A percentile compares a stretch with the other conserved stretches of the same genome.
phyloP scores from a whole-genome alignment of 73 alveolate species.

The Paramecium caudatum region DNA sequence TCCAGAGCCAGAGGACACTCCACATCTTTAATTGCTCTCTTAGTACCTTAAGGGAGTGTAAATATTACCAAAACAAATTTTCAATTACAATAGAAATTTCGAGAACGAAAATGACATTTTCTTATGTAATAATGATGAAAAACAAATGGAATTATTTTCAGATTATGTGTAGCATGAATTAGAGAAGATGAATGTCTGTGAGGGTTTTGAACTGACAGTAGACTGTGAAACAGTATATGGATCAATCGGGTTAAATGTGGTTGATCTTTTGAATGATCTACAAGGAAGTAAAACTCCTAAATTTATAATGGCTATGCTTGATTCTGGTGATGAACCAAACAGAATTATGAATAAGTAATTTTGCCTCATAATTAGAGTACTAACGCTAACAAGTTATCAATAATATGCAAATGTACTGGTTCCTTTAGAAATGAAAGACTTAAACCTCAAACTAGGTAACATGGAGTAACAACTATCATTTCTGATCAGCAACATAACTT shows the following conservation, averaged over 20 bases:
- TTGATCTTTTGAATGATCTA: not conserved
- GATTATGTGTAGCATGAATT: not conserved
- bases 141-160: not conserved
- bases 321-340: too few species aligned
- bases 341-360: constrained; percentile 18
- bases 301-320: not conserved
- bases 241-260: not conserved
- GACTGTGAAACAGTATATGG: constrained; percentile 39
- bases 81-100: not conserved
- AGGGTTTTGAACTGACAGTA: not conserved
- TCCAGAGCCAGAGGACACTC: not conserved
- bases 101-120: not conserved
- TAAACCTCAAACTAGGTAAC: not conserved
- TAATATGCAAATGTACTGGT: not conserved
- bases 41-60: not conserved
- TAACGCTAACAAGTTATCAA: not conserved
- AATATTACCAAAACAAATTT: not conserved
- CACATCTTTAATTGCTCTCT: not conserved
- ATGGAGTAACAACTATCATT: not conserved
- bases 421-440: constrained; percentile 16
- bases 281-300: constrained; percentile 8
- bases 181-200: constrained; percentile 31
- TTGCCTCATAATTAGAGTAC: not conserved
- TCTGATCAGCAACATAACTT: constrained; percentile 4
- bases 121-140: not conserved